Evolutionary conservation across 2,329 filamentous ascomycete genomes (phyloP), one percentile per base, ranked within the genome.

Genomic region (Trichophyton simii): DNA sequence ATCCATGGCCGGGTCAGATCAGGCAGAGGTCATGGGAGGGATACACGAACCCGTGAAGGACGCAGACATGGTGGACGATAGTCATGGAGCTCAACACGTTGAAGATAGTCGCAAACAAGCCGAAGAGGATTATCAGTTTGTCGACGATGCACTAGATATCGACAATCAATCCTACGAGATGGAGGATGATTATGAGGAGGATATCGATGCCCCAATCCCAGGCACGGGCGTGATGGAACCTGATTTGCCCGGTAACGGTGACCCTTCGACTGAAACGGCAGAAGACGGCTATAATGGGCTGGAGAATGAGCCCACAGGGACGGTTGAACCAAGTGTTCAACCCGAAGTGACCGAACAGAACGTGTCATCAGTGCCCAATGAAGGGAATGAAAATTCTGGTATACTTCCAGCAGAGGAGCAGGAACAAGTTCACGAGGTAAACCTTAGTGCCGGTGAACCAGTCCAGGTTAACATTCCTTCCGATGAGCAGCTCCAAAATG

Each of bases 61-160:
- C 68, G 78, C 79, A 57, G 77, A 80, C 67, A 75, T 79, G 72
- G 73, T 75, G 65, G 73, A 79, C 61, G 78, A 77, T 38, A 13
- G 9, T 7, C 34, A 38, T 65, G 68, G 70, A 52, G 70, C 71
- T 63, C 66, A 65, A 34, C 68, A 71, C 57, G 55, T 36, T 1
- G 52, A 60, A 31, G 52, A 28, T 18, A 22, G 15, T 34, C 42
- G 38, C 34, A 42, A 52, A 55, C 28, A 22, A 60, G 66, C 68
- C 13, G 70, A 72, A 55, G 67, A 44, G n/a, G 64, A 69, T 22
- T 66, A 70, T 31, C 58, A 50, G 41, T 59, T 59, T 36, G 31
- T 59, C 28, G 28, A 59, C 22, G 42, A 52, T 50, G 31, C 41
- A 11, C n/a, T 46, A 20, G 58, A 59, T 44, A 36, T 48, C 11